Percentiles rank a stretch among this genome's conserved stretches.
These are phyloP conservation scores for Mycena citricolor DNA, from an alignment of 1,284 basidiomycete species.

Conservation along the genomic window DNA sequence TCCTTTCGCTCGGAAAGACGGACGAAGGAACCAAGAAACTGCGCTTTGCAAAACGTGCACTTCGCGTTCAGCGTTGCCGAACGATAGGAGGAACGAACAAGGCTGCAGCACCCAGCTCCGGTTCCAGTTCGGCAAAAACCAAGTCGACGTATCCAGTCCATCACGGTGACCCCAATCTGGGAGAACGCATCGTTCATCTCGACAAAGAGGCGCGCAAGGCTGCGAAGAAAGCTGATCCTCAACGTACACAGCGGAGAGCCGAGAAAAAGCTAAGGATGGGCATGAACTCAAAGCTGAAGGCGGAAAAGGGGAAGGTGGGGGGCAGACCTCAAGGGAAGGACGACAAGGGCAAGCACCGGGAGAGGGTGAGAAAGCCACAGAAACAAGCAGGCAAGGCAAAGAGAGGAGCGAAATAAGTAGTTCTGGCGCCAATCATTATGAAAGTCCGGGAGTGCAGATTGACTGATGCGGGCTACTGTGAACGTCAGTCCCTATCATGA, in stretches of 20 bases:
- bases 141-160: constrained; percentile 11
- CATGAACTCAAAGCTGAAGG: constrained; percentile 46
- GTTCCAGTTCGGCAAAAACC: neutral
- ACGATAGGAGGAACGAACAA: neutral
- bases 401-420: too few relatives aligned
- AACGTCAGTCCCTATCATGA: too few relatives aligned
- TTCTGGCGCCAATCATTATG: too few relatives aligned
- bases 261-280: constrained; percentile 87
- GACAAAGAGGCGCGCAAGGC: constrained; percentile 86
- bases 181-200: constrained; percentile 71
- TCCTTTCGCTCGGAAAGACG: constrained; percentile 59
- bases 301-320: constrained; percentile 34
- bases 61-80: constrained; percentile 75
- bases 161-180: constrained; percentile 78
- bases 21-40: constrained; percentile 46
- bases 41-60: constrained; percentile 86
- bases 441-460: too few relatives aligned
- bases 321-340: too few relatives aligned
- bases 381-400: too few relatives aligned
- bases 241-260: constrained; percentile 77
- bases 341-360: too few relatives aligned
- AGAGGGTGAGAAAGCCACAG: too few relatives aligned
- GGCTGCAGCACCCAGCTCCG: neutral
- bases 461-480: too few relatives aligned
- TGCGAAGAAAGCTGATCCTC: constrained; percentile 74